Evolutionary conservation across 148 eudicot species (phyloP).

Genomic region (Nepenthes mirabilis): DNA sequence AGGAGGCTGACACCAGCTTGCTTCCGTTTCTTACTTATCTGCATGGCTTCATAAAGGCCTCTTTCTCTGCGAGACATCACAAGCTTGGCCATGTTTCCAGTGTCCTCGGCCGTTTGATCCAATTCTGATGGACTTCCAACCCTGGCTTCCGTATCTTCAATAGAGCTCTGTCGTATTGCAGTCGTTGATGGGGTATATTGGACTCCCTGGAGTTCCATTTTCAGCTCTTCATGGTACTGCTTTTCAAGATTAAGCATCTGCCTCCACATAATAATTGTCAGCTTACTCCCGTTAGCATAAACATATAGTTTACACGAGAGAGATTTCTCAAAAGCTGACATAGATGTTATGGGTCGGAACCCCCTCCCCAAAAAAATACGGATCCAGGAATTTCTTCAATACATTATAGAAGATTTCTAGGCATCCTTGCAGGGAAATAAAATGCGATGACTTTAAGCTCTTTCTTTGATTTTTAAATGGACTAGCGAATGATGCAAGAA

Average conservation of each 20-base stretch:
- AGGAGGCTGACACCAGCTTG: constrained; percentile 18
- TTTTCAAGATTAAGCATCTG: constrained; percentile 47
- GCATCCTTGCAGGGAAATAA: too few species aligned
- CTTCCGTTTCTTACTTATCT: constrained; percentile 38
- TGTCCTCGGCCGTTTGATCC: constrained; percentile 31
- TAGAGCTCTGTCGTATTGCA: constrained; percentile 6
- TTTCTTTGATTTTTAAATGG: too few species aligned
- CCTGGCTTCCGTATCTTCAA: constrained; percentile 4
- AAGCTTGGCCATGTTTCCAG: constrained; percentile 26
- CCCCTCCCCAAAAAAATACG: too few species aligned
- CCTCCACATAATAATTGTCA: neutral
- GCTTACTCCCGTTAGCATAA: too few species aligned
- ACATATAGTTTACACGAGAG: too few species aligned
- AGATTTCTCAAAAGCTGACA: too few species aligned
- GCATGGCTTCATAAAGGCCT: constrained; percentile 41
- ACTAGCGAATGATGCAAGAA: too few species aligned
- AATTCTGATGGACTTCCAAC: constrained; percentile 16
- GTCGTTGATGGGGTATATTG: constrained; percentile 7
- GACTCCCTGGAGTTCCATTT: constrained; percentile 42
- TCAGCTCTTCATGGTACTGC: constrained; percentile 60
- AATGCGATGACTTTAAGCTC: too few species aligned
- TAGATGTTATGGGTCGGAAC: too few species aligned
- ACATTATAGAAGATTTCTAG: too few species aligned
- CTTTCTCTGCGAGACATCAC: constrained; percentile 45
- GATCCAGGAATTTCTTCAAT: too few species aligned